Evolutionary conservation across 768 basidiomycete genomes (phyloP), one percentile per base, ranked within the genome.

Genomic region (Tylopilus sp.): DNA sequence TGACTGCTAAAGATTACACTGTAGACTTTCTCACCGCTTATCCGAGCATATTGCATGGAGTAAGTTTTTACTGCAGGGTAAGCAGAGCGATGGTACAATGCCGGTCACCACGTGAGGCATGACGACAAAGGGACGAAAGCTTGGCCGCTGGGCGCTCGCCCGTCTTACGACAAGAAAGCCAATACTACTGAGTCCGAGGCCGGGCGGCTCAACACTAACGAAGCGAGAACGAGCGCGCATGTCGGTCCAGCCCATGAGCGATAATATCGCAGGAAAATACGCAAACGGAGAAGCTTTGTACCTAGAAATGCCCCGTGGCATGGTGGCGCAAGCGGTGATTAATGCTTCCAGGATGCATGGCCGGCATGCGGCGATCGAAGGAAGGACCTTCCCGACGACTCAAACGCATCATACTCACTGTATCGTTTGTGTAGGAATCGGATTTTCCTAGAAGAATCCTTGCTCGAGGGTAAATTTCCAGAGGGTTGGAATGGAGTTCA

Each of bases 261-360:
- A 68, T 66, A 55, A 60, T 61, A 33, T 65, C 64, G 64, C 64
- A 65, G 43, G 52, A 51, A 66, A 65, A 57, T 46, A 48, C 38
- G 19, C 53, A 54, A 44, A 54, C 60, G 48, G 60, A 62, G 65
- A 65, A 59, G 63, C 28, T 43, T 52, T 33, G 48, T 55, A 31
- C 49, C 45, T 57, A 19, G 59, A 64, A 28, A 50, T 49, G 53
- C 51, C n/a, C 59, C 57, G 55, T 61, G 50, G 50, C 38, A 50
- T 58, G 56, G 68, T 63, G 66, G 66, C 69, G 61, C 68, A 17
- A 50, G 57, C 52, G 56, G 66, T 58, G 66, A 70, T 68, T 61
- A 63, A 68, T 41, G 40, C 55, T 61, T 65, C 61, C 54, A 66
- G 61, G 54, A 53, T 54, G 52, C 58, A 65, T 56, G 56, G 55